phyloP scores from a whole-genome alignment of 2,329 filamentous ascomycete species.

The Trichophyton verrucosum region DNA sequence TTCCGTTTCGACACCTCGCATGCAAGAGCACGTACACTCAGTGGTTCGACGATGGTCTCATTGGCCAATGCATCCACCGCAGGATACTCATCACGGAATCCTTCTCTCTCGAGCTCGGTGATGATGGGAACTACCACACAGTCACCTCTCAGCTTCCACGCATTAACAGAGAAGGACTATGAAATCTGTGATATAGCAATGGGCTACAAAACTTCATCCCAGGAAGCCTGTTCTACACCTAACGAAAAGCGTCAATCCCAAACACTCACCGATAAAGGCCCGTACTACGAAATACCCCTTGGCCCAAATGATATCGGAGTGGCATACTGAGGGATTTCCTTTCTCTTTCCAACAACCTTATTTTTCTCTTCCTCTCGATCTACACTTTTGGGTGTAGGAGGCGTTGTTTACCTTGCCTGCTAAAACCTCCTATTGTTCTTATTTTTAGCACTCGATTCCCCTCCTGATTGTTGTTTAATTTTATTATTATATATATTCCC shows the following conservation, averaged over 20 bases:
- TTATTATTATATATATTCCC: neutral
- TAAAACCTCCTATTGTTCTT: neutral
- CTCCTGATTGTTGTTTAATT: neutral
- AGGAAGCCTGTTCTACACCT: slow-evolving; percentile 17
- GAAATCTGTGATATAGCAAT: slow-evolving; percentile 11
- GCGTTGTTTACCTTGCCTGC: neutral
- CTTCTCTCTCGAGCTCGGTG: slow-evolving; percentile 22
- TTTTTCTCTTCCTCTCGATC: neutral
- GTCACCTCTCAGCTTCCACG: slow-evolving; percentile 10
- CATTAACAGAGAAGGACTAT: slow-evolving; percentile 15
- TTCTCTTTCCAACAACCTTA: neutral
- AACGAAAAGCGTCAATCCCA: slow-evolving; percentile 12
- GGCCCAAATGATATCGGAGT: slow-evolving; percentile 18
- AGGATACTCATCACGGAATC: slow-evolving; percentile 14
- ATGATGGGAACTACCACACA: slow-evolving; percentile 14
- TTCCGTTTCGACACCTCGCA: neutral
- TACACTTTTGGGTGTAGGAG: neutral
- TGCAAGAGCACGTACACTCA: slow-evolving; percentile 21
- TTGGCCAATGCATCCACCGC: slow-evolving; percentile 20
- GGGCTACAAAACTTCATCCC: slow-evolving; percentile 8
- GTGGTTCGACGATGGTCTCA: slow-evolving; percentile 25
- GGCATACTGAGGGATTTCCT: slow-evolving; percentile 18
- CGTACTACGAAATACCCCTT: slow-evolving; percentile 3
- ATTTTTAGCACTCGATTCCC: neutral
- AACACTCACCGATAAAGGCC: slow-evolving; percentile 1